A percentile compares a stretch with the other conserved stretches of the same genome.
Evolutionary conservation across 2,329 filamentous ascomycete species (phyloP).

Genomic region (Fusarium hostae): DNA sequence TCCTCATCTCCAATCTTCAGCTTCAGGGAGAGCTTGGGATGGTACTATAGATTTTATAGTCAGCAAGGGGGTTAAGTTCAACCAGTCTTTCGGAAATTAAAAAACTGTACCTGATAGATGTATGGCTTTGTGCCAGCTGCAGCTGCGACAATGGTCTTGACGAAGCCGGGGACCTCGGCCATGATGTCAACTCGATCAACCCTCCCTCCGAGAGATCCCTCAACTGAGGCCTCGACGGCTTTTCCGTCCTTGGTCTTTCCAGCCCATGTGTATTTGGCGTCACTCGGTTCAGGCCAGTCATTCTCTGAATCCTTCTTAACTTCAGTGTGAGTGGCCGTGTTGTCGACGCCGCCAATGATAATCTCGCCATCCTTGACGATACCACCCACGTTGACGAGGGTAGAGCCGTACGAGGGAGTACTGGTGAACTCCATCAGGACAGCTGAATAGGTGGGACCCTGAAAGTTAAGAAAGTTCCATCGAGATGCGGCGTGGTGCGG

Average conservation of each 20-base stretch:
- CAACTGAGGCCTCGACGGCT: constrained; percentile 74
- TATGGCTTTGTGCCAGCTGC: constrained; percentile 95
- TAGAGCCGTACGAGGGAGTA: constrained; percentile 90
- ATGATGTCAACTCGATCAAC: constrained; percentile 90
- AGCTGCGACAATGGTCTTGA: constrained; percentile 91
- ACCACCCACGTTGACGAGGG: constrained; percentile 83
- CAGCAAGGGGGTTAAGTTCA: constrained; percentile 20
- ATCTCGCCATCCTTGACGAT: constrained; percentile 85
- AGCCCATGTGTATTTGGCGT: constrained; percentile 79
- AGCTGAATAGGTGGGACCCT: constrained; percentile 86
- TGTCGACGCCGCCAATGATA: constrained; percentile 74
- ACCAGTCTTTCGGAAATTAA: constrained; percentile 25
- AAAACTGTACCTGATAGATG: constrained; percentile 84
- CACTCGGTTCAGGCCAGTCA: constrained; percentile 88
- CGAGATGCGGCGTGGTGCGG: constrained; percentile 91
- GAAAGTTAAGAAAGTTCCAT: constrained; percentile 96
- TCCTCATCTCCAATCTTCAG: constrained; percentile 86
- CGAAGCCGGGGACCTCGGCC: constrained; percentile 93
- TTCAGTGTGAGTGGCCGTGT: constrained; percentile 75
- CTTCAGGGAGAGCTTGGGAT: constrained; percentile 77
- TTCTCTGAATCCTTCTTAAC: constrained; percentile 78
- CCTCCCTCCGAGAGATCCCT: constrained; percentile 74
- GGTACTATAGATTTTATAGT: constrained; percentile 66
- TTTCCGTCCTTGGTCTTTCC: constrained; percentile 83
- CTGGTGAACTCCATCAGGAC: constrained; percentile 97